These are phyloP conservation scores for Xenoacremonium recifei DNA, from an alignment of 2,329 filamentous ascomycete genomes.

Conservation along the genomic window DNA sequence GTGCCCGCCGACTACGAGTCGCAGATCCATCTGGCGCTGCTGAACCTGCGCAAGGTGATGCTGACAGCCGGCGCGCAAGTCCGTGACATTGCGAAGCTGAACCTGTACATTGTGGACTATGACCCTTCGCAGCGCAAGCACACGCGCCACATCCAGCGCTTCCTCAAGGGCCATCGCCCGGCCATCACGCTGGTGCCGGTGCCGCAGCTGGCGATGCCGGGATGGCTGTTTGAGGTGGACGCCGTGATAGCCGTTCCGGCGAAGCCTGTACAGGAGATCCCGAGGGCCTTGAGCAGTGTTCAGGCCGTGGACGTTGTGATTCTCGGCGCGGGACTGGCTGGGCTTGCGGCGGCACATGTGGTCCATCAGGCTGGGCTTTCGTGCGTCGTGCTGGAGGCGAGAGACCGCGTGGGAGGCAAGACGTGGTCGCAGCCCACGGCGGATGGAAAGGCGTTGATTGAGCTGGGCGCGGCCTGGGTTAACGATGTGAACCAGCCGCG, in stretches of 20 bases:
- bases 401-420: conserved; percentile 50
- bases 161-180: conserved; percentile 38
- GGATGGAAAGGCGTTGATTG: conserved; percentile 36
- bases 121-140: conserved; percentile 35
- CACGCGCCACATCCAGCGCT: conserved; percentile 34
- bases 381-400: conserved; percentile 45
- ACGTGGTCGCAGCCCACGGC: conserved; percentile 37
- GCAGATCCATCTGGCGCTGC: conserved; percentile 38
- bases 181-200: conserved; percentile 43
- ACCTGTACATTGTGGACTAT: conserved; percentile 44
- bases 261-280: not conserved
- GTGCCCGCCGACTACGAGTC: conserved; percentile 38
- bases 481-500: conserved; percentile 50
- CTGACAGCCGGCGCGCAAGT: conserved; percentile 34
- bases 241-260: conserved; percentile 29
- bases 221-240: conserved; percentile 43
- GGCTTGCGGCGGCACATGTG: conserved; percentile 32
- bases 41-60: conserved; percentile 36
- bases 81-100: conserved; percentile 40
- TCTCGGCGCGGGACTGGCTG: conserved; percentile 43
- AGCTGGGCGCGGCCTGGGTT: conserved; percentile 58
- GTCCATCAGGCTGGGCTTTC: conserved; percentile 34
- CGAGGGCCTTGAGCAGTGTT: no score
- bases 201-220: conserved; percentile 34
- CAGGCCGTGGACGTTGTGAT: conserved; percentile 30